Base-by-base conservation (phyloP, 441 rosid species). In the Gossypium schwendimanii region DNA sequence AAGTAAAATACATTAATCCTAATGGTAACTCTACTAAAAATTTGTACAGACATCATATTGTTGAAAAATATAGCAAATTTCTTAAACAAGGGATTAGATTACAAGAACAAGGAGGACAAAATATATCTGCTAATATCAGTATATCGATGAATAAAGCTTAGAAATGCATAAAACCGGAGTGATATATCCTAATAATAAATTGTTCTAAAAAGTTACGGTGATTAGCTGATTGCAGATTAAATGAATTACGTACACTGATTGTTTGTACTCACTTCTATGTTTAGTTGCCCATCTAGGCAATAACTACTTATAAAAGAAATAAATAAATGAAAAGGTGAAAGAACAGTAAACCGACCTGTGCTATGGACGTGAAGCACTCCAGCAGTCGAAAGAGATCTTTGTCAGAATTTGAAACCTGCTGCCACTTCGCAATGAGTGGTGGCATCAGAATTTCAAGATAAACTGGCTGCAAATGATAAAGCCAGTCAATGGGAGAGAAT, bases 311-410 rank as follows among this genome's bases (percentile, higher is more conserved):
- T 36, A 8, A 33, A 61, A 61, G 61, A 57, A 23, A 8, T 2
- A 61, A 61, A 31, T n/a, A 61, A 61, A 31, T 31, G 36, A 61
- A 61, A 63, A 45, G 58, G 15, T 23, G 6, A 3, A 23, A 47
- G 5, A 59, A 75, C 33, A 68, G 59, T 23, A 55, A 62, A 70
- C 63, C 70, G 72, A 91, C 99, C 96, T 88, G 93, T 69, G 97
- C 94, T 75, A 93, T 87, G 71, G 98, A 96, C 73, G 99, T 93
- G 82, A 96, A 93, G 82, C 99, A 96, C 76, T 93, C 99, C 1
- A 96, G 87, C 83, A 96, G 79, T 15, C 94, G 98, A 81, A 93
- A 88, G 59, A 96, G 85, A 75, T 93, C 99, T 84, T 92, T 96
- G 81, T 96, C 99, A 76, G 92, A 79, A 80, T 96, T 91, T 76